These are phyloP conservation scores for Nakaseomyces glabratus DNA, from an alignment of 1,139 yeast genomes.

Conservation along the genomic window DNA sequence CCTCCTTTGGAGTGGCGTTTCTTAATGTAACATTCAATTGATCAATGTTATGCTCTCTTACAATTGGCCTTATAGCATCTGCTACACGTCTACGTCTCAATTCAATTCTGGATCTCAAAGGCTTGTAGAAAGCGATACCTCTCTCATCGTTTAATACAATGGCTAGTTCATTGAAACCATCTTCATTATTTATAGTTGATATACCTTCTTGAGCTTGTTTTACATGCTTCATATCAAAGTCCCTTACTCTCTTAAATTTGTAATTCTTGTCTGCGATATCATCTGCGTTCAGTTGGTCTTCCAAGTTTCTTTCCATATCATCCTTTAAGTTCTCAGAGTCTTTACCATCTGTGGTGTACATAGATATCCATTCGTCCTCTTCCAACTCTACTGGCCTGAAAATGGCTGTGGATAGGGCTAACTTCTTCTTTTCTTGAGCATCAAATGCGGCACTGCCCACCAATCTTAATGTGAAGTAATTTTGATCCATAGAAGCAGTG, in stretches of 20 bases:
- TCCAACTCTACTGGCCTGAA: slow-evolving; percentile 69
- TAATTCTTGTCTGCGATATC: slow-evolving; percentile 37
- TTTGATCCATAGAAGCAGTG: slow-evolving; percentile 76
- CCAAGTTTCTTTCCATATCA: slow-evolving; percentile 36
- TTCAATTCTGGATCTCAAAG: slow-evolving; percentile 68
- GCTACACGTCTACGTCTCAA: slow-evolving; percentile 75
- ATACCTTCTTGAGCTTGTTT: slow-evolving; percentile 35
- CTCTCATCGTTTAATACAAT: slow-evolving; percentile 45
- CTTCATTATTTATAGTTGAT: slow-evolving; percentile 21
- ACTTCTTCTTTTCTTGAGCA: slow-evolving; percentile 35
- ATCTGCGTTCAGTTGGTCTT: slow-evolving; percentile 31
- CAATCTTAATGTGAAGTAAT: slow-evolving; percentile 62
- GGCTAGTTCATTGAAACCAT: slow-evolving; percentile 48
- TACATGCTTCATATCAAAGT: slow-evolving; percentile 67
- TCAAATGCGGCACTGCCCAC: slow-evolving; percentile 68
- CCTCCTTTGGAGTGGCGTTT: slow-evolving; percentile 30
- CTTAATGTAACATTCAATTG: slow-evolving; percentile 30
- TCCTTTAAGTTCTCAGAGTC: slow-evolving; percentile 37
- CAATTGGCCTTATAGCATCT: slow-evolving; percentile 36
- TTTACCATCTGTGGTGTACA: slow-evolving; percentile 48
- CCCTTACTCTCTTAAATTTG: slow-evolving; percentile 58
- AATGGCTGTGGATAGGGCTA: slow-evolving; percentile 52
- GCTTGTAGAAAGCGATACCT: slow-evolving; percentile 63
- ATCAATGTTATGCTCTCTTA: slow-evolving; percentile 36
- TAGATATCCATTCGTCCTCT: slow-evolving; percentile 75